Evolutionary conservation across 1,284 basidiomycete species (phyloP), one percentile per base, ranked within the genome.

Genomic region (Melampsora larici-populina): DNA sequence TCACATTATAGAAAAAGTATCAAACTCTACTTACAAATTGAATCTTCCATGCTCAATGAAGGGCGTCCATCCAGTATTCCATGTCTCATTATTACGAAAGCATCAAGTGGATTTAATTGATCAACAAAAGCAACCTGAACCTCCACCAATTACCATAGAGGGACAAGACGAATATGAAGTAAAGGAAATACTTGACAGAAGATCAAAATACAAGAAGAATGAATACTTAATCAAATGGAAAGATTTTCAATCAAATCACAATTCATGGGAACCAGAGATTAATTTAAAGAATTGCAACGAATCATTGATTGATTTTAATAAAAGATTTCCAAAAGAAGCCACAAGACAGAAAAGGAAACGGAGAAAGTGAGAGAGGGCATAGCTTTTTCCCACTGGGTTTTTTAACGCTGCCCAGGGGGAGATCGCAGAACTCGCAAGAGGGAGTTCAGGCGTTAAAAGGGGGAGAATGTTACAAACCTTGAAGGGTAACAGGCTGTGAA

Each of bases 1-100:
- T 49, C 11, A 11, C 21, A 49, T 49, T 21, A 11, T 21, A 49
- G 48, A 85, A 83, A 49, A 21, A 21, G 11, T 49, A 21, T 49
- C 21, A 21, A 49, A 11, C 11, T 11, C 11, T 49, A 21, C 48
- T 49, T 49, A 49, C 48, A 49, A 49, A 49, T 21, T 49, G 11
- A 49, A 11, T 21, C 48, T 49, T 49, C 11, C 48, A 11, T 21
- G 13, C 11, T 49, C 48, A 11, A 49, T 49, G 48, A 49, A 21
- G 13, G 13, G 48, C 48, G 11, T 49, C 13, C 48, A 49, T 11
- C 48, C 48, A 49, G 48, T 49, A 11, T 49, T 49, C 48, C 21
- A 11, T 49, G 48, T n/a, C 11, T 13, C 21, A 11, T 49, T 49
- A 11, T 49, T 49, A 49, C 48, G 48, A 11, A 11, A 11, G 11